Evolutionary conservation across 2,329 filamentous ascomycete genomes (phyloP).

Genomic region (Exophiala oligosperma): DNA sequence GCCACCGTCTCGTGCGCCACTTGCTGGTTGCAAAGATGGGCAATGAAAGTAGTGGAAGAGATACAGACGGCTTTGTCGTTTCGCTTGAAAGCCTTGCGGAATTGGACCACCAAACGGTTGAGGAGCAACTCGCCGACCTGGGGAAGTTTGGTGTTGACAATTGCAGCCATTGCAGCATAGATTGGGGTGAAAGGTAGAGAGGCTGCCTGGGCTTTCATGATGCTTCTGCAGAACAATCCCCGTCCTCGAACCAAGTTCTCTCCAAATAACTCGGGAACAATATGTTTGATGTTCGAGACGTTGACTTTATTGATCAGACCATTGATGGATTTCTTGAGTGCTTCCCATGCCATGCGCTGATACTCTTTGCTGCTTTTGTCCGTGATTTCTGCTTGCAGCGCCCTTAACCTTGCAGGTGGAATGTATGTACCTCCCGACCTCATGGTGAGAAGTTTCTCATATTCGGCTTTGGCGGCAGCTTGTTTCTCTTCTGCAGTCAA

Average conservation of each 20-base stretch:
- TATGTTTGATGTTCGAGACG: constrained; percentile 94
- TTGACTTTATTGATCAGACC: constrained; percentile 99
- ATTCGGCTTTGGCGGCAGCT: constrained; percentile 84
- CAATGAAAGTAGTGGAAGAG: constrained; percentile 89
- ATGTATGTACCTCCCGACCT: constrained; percentile 96
- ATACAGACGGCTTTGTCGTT: constrained; percentile 97
- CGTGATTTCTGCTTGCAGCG: constrained; percentile 93
- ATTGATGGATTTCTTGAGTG: constrained; percentile 97
- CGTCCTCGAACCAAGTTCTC: constrained; percentile 92
- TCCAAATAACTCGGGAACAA: constrained; percentile 91
- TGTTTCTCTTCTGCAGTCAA: constrained; percentile 79
- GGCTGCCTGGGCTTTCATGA: constrained; percentile 97
- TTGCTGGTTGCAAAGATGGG: constrained; percentile 93
- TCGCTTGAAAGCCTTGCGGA: constrained; percentile 90
- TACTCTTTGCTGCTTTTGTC: constrained; percentile 97
- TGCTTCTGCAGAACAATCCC: constrained; percentile 89
- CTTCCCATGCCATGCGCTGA: constrained; percentile 98
- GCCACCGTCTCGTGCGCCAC: constrained; percentile 92
- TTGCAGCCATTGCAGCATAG: constrained; percentile 91
- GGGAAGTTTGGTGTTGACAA: constrained; percentile 96
- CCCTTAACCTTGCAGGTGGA: constrained; percentile 83
- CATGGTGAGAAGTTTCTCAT: constrained; percentile 87
- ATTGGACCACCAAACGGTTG: constrained; percentile 82
- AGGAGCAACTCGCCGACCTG: constrained; percentile 90
- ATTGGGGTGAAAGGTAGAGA: constrained; percentile 95